Evolutionary conservation across 768 basidiomycete genomes (phyloP).

Genomic region (Naganishia vaughanmartiniae): DNA sequence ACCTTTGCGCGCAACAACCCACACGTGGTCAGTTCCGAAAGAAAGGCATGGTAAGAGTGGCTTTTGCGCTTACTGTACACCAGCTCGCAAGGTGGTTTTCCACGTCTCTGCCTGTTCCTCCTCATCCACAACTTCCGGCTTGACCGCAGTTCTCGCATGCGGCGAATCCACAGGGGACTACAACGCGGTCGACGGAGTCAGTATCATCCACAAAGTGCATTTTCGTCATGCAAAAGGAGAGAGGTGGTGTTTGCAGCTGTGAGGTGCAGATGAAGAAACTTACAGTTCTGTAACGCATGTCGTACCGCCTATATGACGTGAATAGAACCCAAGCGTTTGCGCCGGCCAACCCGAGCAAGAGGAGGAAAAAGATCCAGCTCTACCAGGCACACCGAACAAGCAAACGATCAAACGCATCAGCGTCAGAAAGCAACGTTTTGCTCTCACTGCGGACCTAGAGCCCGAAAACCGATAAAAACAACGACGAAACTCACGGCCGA

Average conservation of each 20-base stretch:
- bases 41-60: not conserved
- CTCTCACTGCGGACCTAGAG: not conserved
- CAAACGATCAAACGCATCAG: not conserved
- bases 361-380: constrained; percentile 31
- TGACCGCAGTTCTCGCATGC: constrained; percentile 40
- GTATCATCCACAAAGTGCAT: no score
- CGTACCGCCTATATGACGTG: constrained; percentile 47
- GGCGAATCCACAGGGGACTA: constrained; percentile 43
- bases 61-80: constrained; percentile 15
- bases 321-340: constrained; percentile 49
- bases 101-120: not conserved
- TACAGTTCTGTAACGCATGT: constrained; percentile 47
- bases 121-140: constrained; percentile 31
- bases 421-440: constrained; percentile 2
- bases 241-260: no score
- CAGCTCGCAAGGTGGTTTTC: constrained; percentile 23
- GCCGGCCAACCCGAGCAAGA: constrained; percentile 36
- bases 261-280: constrained; percentile 8
- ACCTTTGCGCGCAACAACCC: not conserved
- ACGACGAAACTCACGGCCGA: constrained; percentile 16
- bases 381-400: not conserved
- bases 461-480: not conserved
- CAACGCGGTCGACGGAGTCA: not conserved
- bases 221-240: no score
- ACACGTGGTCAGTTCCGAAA: not conserved